Evolutionary conservation across 495 filamentous ascomycete species (phyloP), one percentile per base, ranked within the genome.

Genomic region (Cryomyces minteri): DNA sequence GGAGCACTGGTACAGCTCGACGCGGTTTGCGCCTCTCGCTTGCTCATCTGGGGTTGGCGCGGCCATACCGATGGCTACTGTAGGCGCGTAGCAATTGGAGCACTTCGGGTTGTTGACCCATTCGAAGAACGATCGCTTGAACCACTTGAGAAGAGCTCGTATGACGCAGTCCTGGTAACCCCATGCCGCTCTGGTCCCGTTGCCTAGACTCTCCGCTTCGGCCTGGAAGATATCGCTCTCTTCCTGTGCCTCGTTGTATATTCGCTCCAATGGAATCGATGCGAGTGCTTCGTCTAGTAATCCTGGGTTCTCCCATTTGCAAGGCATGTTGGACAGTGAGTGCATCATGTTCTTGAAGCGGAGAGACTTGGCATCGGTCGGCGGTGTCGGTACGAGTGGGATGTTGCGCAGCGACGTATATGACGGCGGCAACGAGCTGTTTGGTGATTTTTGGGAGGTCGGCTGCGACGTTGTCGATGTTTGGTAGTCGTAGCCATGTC

Each of bases 161-260:
- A 99, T 80, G 31, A 95, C 84, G 66, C 88, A 99, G 66, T 99
- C 90, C 62, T 96, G 92, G 56, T 95, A 94, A 10, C 86, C 88
- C 92, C 92, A 99, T 71, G 90, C 84, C 11, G 88, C 74, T 54
- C 80, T 82, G 46, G 72, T 70, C 25, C 74, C 75, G 41, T 79
- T 73, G 3, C 80, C 82, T 57, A 94, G 72, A 52, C 82, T 88
- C 53, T 79, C 81, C 7, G 90, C 88, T 58, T 88, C 74, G 0
- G 86, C 90, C 52, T 81, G 74, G 47, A 94, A 64, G 36, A 95
- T 77, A 52, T 94, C 80, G 44, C 72, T 76, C 58, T 96, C 88
- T 54, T 96, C 87, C 56, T 96, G 86, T 34, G 90, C 90, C 55
- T 95, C 87, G 41, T 79, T 72, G 60, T 96, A 95, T 55, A 99